These are phyloP conservation scores for Mimosa pudica DNA, from an alignment of 306 rosid genomes.

Conservation along the genomic window DNA sequence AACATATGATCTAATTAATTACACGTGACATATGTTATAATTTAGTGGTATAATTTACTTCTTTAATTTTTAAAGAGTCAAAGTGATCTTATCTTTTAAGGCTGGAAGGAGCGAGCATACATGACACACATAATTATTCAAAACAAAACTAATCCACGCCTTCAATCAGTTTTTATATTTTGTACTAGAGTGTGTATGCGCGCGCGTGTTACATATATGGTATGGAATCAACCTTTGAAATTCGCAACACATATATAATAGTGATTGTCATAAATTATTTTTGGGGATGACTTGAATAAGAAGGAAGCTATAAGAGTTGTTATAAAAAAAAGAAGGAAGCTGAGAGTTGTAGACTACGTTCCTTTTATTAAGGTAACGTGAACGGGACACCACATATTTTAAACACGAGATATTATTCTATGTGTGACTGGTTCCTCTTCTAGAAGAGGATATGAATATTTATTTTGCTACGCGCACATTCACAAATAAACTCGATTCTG, in stretches of 20 bases:
- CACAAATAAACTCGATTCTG: not conserved
- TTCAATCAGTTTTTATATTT: no score
- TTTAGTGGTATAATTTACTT: no score
- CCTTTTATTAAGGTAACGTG: not conserved
- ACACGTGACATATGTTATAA: no score
- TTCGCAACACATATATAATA: not conserved
- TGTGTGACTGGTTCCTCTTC: not conserved
- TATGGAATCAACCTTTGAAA: constrained; percentile 28
- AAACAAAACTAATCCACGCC: no score
- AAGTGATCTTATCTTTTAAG: no score
- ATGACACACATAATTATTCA: no score
- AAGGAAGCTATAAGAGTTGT: not conserved
- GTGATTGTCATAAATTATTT: not conserved
- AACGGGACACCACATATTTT: not conserved
- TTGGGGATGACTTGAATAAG: not conserved
- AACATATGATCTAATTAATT: no score
- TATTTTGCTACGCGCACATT: not conserved
- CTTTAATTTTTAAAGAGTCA: no score
- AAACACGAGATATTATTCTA: not conserved
- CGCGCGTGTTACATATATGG: not conserved
- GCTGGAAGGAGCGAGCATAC: no score
- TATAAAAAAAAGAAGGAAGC: no score
- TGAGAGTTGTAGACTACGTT: not conserved
- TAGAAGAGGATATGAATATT: not conserved
- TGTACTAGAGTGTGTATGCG: no score